Evolutionary conservation across 1,139 yeast genomes (phyloP).

Genomic region (Sugiyamaella castrensis): DNA sequence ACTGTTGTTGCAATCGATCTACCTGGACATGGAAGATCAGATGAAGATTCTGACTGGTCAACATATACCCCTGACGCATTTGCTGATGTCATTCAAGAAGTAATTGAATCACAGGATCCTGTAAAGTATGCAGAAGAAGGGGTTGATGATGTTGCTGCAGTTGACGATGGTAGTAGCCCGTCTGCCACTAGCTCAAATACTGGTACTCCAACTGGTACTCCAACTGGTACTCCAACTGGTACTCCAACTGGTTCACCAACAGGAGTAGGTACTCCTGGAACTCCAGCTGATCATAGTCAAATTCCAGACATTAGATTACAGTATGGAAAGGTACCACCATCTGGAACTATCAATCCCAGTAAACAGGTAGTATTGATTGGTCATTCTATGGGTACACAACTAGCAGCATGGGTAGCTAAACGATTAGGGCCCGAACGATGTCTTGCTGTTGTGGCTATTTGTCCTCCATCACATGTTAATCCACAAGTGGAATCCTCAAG

Average conservation of each 20-base stretch:
- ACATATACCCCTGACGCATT: constrained; percentile 51
- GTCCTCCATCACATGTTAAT: constrained; percentile 54
- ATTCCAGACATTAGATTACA: no score
- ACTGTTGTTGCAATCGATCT: constrained; percentile 63
- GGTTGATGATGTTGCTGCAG: neutral
- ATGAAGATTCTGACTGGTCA: constrained; percentile 28
- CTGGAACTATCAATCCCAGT: neutral
- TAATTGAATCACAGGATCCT: constrained; percentile 17
- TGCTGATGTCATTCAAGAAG: constrained; percentile 43
- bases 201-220: neutral
- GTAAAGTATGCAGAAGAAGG: constrained; percentile 22
- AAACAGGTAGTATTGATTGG: constrained; percentile 54
- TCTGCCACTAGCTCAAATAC: neutral
- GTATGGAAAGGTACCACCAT: no score
- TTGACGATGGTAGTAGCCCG: neutral
- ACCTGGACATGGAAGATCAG: constrained; percentile 68
- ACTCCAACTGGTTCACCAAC: constrained; percentile 2
- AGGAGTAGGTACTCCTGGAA: constrained; percentile 5
- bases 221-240: neutral
- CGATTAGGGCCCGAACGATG: constrained; percentile 39
- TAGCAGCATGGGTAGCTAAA: constrained; percentile 50
- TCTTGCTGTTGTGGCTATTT: constrained; percentile 40
- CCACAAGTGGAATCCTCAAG: constrained; percentile 30
- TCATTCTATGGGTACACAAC: constrained; percentile 73
- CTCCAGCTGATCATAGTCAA: no score